phyloP scores from a whole-genome alignment of 2,329 filamentous ascomycete genomes.

The Aspergillus sp. region DNA sequence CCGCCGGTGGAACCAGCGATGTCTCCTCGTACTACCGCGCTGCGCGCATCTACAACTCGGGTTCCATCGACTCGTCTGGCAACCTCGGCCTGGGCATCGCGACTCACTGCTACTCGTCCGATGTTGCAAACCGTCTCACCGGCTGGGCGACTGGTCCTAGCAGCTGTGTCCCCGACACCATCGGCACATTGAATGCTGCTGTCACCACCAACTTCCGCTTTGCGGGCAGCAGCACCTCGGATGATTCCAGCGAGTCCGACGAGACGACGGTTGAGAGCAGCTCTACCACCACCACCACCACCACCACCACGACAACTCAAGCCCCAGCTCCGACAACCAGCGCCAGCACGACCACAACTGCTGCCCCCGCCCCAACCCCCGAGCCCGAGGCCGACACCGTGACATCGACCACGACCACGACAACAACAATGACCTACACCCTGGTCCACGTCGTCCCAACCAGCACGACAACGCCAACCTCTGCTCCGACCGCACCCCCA shows the following conservation, averaged over 20 bases:
- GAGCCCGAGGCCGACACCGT: neutral
- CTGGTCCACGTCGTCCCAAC: neutral
- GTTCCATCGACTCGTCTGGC: constrained; percentile 34
- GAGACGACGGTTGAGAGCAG: neutral
- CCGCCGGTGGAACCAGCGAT: constrained; percentile 29
- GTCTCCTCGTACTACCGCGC: constrained; percentile 37
- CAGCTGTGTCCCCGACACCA: constrained; percentile 21
- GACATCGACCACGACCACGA: neutral
- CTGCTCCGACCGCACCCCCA: neutral
- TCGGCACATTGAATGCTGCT: constrained; percentile 21
- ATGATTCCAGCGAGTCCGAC: neutral
- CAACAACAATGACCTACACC: neutral
- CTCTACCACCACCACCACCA: neutral
- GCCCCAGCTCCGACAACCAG: constrained; percentile 1
- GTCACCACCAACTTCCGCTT: constrained; percentile 20
- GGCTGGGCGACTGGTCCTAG: constrained; percentile 31
- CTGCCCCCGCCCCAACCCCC: neutral
- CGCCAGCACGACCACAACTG: neutral
- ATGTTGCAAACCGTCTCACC: constrained; percentile 35
- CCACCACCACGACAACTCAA: neutral
- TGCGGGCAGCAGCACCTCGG: constrained; percentile 5
- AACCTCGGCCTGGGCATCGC: constrained; percentile 38
- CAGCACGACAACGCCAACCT: neutral
- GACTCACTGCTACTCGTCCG: constrained; percentile 35
- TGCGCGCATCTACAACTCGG: constrained; percentile 50